Conservation (phyloP, 2,329 filamentous ascomycete species). For the Pseudocercospora vitis region DNA sequence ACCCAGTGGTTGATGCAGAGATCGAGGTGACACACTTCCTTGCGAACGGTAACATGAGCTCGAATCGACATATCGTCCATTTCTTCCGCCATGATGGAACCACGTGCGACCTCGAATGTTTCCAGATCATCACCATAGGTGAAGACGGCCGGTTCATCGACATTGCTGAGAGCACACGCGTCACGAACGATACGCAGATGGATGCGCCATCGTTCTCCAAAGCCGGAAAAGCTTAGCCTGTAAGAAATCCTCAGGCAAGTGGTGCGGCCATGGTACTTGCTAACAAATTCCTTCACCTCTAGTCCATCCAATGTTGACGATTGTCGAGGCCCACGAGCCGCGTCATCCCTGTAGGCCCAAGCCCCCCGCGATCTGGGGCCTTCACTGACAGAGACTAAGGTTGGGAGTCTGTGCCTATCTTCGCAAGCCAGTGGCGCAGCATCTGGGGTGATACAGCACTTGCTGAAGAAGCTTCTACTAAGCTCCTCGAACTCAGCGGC, state of each 20-base stretch:
- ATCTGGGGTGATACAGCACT: too few species aligned
- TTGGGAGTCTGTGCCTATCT: too few species aligned
- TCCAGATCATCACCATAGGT: conserved; percentile 10
- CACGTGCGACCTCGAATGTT: conserved; percentile 8
- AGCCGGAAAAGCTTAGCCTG: neutral
- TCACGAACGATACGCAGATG: conserved; percentile 2
- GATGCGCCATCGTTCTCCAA: neutral
- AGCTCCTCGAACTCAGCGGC: too few species aligned
- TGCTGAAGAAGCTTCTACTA: too few species aligned
- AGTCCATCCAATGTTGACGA: neutral
- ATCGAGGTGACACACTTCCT: conserved; percentile 10
- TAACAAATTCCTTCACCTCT: neutral
- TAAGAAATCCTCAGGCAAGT: neutral
- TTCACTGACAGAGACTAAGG: too few species aligned
- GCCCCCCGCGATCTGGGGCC: too few species aligned
- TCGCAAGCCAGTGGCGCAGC: too few species aligned
- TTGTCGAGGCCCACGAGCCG: too few species aligned
- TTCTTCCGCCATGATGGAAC: conserved; percentile 6
- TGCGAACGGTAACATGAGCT: conserved; percentile 6
- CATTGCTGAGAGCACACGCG: conserved; percentile 5
- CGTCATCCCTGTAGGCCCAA: too few species aligned
- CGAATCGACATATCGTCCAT: conserved; percentile 11
- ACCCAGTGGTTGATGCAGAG: conserved; percentile 1
- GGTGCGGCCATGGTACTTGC: neutral
- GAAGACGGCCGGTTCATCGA: conserved; percentile 3